A percentile compares a stretch with the other conserved stretches of the same genome.
phyloP scores from a whole-genome alignment of 2,329 filamentous ascomycete genomes.

The Botrytis fabae region DNA sequence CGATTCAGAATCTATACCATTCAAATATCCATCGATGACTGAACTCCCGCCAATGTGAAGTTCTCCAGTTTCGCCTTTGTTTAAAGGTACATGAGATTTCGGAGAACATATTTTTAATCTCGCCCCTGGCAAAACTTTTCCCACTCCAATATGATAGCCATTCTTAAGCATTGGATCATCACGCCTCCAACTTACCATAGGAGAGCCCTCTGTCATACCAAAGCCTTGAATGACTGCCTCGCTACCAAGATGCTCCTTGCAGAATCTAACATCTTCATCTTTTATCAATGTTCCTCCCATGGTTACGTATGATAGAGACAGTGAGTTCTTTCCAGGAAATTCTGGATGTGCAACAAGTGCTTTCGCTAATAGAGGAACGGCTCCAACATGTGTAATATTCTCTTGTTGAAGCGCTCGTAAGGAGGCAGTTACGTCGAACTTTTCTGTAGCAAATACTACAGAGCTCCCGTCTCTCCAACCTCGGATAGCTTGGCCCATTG shows the following conservation, averaged over 20 bases:
- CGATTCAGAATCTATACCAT: slow-evolving; percentile 63
- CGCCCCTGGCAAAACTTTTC: slow-evolving; percentile 39
- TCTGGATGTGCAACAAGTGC: neutral
- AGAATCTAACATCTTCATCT: slow-evolving; percentile 22
- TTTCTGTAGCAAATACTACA: slow-evolving; percentile 67
- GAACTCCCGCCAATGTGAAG: slow-evolving; percentile 79
- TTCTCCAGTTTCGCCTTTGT: slow-evolving; percentile 62
- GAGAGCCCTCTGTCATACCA: slow-evolving; percentile 25
- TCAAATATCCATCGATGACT: slow-evolving; percentile 65
- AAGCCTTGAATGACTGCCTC: slow-evolving; percentile 9
- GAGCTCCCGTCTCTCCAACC: slow-evolving; percentile 33
- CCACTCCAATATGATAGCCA: slow-evolving; percentile 23
- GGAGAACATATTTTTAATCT: neutral
- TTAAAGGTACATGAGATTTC: neutral
- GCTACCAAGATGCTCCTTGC: slow-evolving; percentile 17
- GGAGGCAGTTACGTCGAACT: slow-evolving; percentile 55
- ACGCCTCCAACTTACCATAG: slow-evolving; percentile 15
- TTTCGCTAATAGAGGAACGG: neutral
- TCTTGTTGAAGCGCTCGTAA: neutral
- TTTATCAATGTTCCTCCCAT: slow-evolving; percentile 25
- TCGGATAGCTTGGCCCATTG: slow-evolving; percentile 18
- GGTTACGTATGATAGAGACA: slow-evolving; percentile 15
- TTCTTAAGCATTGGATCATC: slow-evolving; percentile 16
- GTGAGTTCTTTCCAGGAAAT: neutral
- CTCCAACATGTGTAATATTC: neutral